These are phyloP conservation scores for Lipomyces starkeyi DNA, from an alignment of 805 yeast genomes.

Conservation along the genomic window DNA sequence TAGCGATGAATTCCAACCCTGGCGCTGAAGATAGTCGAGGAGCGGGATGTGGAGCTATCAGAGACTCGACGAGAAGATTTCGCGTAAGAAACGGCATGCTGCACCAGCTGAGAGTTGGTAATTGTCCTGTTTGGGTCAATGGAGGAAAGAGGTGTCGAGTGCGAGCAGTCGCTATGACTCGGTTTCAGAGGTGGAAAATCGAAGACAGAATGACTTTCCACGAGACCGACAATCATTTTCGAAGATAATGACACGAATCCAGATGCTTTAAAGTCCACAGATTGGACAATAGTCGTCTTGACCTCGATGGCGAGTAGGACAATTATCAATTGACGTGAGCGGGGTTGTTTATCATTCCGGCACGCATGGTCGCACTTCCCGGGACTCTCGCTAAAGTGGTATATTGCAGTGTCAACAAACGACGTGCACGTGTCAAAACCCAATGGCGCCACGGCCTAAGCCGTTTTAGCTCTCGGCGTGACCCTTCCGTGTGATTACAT, in stretches of 20 bases:
- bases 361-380: neutral
- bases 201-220: neutral
- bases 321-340: neutral
- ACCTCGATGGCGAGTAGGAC: neutral
- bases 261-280: neutral
- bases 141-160: neutral
- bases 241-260: neutral
- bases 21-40: neutral
- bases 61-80: neutral
- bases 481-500: no score
- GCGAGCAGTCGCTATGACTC: neutral
- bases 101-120: neutral
- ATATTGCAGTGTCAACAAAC: neutral
- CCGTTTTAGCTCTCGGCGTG: neutral
- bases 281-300: neutral
- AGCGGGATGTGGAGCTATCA: neutral
- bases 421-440: neutral
- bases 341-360: constrained; percentile 2
- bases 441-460: neutral
- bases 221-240: neutral
- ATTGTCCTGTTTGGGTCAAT: neutral
- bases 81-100: neutral
- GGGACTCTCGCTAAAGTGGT: neutral
- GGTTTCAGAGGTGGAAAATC: neutral
- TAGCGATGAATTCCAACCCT: neutral